Evolutionary conservation across 2,329 filamentous ascomycete genomes (phyloP).

Genomic region (Hypoxylon sp.): DNA sequence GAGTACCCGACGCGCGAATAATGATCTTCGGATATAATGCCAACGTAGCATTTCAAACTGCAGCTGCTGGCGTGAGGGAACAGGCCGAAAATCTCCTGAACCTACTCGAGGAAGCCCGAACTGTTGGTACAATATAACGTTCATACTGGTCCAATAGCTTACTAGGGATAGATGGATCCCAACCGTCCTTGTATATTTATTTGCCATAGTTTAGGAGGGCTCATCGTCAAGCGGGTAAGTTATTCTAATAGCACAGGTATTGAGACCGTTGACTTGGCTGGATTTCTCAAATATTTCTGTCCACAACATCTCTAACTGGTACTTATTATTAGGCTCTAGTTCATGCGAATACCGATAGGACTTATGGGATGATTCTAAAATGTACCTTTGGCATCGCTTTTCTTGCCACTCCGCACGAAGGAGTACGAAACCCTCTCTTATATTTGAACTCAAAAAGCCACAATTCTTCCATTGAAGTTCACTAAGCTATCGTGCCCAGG

Average conservation of each 20-base stretch:
- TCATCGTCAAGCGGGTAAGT: constrained; percentile 36
- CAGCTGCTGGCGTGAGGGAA: constrained; percentile 27
- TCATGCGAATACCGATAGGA: constrained; percentile 24
- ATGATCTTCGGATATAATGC: constrained; percentile 39
- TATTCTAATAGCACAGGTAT: neutral
- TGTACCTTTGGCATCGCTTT: constrained; percentile 37
- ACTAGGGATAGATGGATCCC: constrained; percentile 17
- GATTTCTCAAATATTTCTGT: neutral
- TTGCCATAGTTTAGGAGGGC: constrained; percentile 37
- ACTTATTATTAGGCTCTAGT: constrained; percentile 26
- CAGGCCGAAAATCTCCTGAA: constrained; percentile 39
- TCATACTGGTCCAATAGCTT: neutral
- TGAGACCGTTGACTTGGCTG: too few species aligned
- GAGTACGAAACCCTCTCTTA: neutral
- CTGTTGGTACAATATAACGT: constrained; percentile 1
- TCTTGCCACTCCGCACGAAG: constrained; percentile 32
- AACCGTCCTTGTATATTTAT: constrained; percentile 39
- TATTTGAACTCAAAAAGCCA: too few species aligned
- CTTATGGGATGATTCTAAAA: constrained; percentile 18
- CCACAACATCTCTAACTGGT: constrained; percentile 6
- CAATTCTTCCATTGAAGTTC: too few species aligned
- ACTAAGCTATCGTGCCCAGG: too few species aligned
- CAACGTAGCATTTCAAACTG: constrained; percentile 33
- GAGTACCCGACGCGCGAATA: constrained; percentile 23
- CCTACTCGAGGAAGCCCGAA: constrained; percentile 12